Evolutionary conservation across 805 yeast species (phyloP), one percentile per base, ranked within the genome.

Genomic region (Saccharomyces mikatae): DNA sequence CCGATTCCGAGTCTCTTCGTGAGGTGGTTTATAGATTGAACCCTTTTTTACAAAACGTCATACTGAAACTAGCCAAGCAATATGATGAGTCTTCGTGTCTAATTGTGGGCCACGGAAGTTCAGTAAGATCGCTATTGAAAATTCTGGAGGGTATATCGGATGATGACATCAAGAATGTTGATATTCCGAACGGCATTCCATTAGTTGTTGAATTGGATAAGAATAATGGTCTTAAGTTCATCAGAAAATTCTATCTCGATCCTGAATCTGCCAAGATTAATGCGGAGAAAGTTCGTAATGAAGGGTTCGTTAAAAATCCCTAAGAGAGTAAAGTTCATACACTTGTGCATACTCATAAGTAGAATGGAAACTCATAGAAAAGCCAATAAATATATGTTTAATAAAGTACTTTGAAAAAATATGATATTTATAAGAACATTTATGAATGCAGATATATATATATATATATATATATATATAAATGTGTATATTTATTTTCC

Each of bases 151-250:
- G 74, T 14, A 78, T 86, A 47, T 76, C 80, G 52, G 88, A 83
- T 62, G 80, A 77, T 3, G 84, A 80, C 50, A 86, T 86, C 62
- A 84, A 86, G 52, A 78, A 81, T 47, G 78, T 86, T 60, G 85
- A 86, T 72, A 84, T 86, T 53, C 91, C 92, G 26, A 86, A 88
- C 64, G 91, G 89, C 53, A 84, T 86, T 52, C 94, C 94, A 47
- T 75, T 86, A 71, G 82, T 81, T 51, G 74, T 84, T 61, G 82
- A 81, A 61, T 71, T 85, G 63, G 81, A 81, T 64, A 78, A 75
- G 49, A 64, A 74, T 32, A 53, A 60, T 36, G 44, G 44, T 24
- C 52, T 75, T 76, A 66, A 69, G 71, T 60, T 80, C 77, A 61
- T 72, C 75, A 59, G 76, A 72, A 64, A 78, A 78, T 80, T 76